These are phyloP conservation scores for Fraxinus dipetala DNA, from an alignment of 305 asterid genomes.

Conservation along the genomic window DNA sequence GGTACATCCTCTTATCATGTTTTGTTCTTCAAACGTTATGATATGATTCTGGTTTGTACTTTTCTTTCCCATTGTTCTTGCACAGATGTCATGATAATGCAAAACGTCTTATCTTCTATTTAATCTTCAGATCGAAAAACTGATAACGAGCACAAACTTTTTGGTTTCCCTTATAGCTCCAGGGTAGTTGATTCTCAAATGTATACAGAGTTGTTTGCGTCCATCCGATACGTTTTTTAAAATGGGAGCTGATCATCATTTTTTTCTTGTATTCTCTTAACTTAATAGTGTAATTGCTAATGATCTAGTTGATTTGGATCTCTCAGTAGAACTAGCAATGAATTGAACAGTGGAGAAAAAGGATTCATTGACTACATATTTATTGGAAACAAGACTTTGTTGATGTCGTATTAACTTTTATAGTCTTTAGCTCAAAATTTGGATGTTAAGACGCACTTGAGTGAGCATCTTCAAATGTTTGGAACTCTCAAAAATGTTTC, in stretches of 20 bases:
- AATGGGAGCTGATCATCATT: neutral
- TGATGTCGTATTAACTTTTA: neutral
- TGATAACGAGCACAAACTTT: neutral
- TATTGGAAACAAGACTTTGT: neutral
- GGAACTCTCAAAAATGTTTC: neutral
- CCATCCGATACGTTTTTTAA: neutral
- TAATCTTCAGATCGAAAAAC: neutral
- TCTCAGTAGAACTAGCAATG: neutral
- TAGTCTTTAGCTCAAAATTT: neutral
- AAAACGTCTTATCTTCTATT: neutral
- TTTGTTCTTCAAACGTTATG: neutral
- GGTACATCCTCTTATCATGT: constrained; percentile 35
- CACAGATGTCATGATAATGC: neutral
- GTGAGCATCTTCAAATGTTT: neutral
- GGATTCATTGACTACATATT: neutral
- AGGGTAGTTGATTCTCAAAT: neutral
- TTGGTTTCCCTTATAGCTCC: neutral
- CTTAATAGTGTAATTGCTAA: neutral
- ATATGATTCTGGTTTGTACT: neutral
- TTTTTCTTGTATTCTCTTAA: neutral
- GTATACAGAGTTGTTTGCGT: neutral
- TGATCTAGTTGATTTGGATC: neutral
- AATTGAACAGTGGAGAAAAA: neutral
- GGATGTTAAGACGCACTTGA: neutral
- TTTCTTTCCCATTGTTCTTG: neutral